Base-by-base conservation (phyloP, 495 filamentous ascomycete genomes). In the Penicillium roqueforti region DNA sequence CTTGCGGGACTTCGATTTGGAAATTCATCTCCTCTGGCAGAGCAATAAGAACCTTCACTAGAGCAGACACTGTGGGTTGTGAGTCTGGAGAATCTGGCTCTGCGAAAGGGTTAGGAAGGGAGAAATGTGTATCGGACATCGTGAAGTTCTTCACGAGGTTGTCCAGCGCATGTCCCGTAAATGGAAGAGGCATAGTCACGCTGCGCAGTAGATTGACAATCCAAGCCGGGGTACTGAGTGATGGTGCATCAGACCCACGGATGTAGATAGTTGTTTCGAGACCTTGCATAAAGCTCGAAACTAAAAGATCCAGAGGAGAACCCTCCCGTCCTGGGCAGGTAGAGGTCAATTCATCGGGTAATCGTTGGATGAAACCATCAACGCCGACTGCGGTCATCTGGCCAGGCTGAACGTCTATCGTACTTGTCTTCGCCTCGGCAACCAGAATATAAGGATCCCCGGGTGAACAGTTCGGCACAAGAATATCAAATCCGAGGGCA, bases 1-100 rank as follows among this genome's bases (percentile, higher is more conserved):
- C 82, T 41, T 73, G 76, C 20, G 80, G 82, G 51, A 97, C 89
- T 54, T 88, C 79, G 40, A 98, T 68, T 13, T 79, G 75, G 60
- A 98, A 85, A 57, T 91, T 88, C 81, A 97, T 87, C 66, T 96
- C 86, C 20, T 89, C 75, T 0, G 93, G 93, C 19, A 97, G 65
- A 18, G 66, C 81, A 22, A 95, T 83, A 2, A 88, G 71, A 16
- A 88, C 91, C 52, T 88, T 75, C 22, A 96, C 87, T 36, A 85
- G 79, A 2, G 91, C 92, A 38, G 89, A 95, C 3, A 98, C 81
- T 37, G 79, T 81, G 6, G 91, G 91, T 51, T 86, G 80, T 0
- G 87, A 76, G 23, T 86, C 81, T 3, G 89, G 87, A n/a, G 86
- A 80, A 48, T 79, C 83, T 1, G 90, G 88, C 1, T 87, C 81